A percentile compares a stretch with the other conserved stretches of the same genome.
Conservation (phyloP, 2,329 filamentous ascomycete species). For the Claviceps quebecensis region DNA sequence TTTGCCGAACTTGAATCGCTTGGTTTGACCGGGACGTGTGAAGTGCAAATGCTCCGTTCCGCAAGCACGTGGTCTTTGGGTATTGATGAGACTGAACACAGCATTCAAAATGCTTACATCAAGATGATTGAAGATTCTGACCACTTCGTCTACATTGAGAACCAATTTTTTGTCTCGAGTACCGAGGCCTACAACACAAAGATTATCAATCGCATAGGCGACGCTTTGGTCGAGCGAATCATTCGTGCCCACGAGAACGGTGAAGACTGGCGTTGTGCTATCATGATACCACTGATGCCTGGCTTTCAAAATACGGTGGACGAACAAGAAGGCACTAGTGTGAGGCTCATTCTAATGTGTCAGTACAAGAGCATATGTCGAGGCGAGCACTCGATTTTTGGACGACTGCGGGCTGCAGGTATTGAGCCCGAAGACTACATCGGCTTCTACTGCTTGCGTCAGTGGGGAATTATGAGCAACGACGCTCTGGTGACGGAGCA, state of each 20-base stretch:
- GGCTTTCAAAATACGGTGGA: constrained; percentile 96
- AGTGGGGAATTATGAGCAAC: constrained; percentile 84
- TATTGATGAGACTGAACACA: constrained; percentile 75
- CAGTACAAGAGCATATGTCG: constrained; percentile 94
- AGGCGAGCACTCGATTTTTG: constrained; percentile 84
- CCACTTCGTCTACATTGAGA: constrained; percentile 97
- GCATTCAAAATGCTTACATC: constrained; percentile 89
- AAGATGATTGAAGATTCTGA: constrained; percentile 92
- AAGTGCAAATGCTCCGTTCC: constrained; percentile 89
- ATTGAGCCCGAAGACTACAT: constrained; percentile 95
- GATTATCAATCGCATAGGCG: constrained; percentile 86
- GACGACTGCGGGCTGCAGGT: constrained; percentile 59
- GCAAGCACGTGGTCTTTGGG: constrained; percentile 86
- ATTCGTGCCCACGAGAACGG: constrained; percentile 69
- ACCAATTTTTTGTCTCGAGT: constrained; percentile 95
- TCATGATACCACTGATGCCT: constrained; percentile 92
- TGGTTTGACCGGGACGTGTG: constrained; percentile 84
- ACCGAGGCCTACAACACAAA: constrained; percentile 76
- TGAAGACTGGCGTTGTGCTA: constrained; percentile 80
- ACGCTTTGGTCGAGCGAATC: constrained; percentile 85
- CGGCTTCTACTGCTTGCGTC: constrained; percentile 79
- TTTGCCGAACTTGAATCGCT: constrained; percentile 73
- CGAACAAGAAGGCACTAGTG: constrained; percentile 83
- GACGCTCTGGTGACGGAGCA: constrained; percentile 85
- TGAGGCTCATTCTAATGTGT: constrained; percentile 90